Conservation (phyloP, 169 alveolate species). For the Plasmodium malariae region DNA sequence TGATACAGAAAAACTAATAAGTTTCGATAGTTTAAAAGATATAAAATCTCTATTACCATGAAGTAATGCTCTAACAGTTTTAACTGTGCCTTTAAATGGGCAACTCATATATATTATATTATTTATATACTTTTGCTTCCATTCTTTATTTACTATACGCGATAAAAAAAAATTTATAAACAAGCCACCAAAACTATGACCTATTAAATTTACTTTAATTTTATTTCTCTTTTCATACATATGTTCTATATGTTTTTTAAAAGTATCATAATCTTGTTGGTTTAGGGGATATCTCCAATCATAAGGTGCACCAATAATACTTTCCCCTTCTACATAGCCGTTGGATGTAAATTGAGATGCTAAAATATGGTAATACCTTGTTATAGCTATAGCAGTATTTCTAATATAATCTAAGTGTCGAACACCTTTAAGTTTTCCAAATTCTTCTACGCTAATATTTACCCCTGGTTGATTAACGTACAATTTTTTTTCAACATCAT, state of each 20-base stretch:
- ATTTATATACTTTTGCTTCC: conserved; percentile 49
- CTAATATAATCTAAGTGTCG: conserved; percentile 50
- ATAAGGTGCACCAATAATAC: conserved; percentile 62
- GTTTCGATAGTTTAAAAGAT: conserved; percentile 11
- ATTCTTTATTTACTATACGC: conserved; percentile 29
- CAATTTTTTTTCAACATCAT: conserved; percentile 19
- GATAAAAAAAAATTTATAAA: conserved; percentile 48
- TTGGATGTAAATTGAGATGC: conserved; percentile 20
- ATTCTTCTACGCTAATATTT: conserved; percentile 26
- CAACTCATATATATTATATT: conserved; percentile 15
- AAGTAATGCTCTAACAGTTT: conserved; percentile 59
- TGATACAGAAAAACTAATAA: conserved; percentile 47
- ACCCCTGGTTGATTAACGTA: conserved; percentile 48
- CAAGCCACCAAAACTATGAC: conserved; percentile 72
- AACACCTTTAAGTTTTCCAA: conserved; percentile 50
- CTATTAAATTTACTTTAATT: conserved; percentile 30
- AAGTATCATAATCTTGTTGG: conserved; percentile 39
- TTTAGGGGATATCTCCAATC: conserved; percentile 65
- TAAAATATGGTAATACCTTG: conserved; percentile 20
- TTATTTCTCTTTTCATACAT: conserved; percentile 30
- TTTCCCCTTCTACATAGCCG: conserved; percentile 50
- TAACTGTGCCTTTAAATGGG: conserved; percentile 56
- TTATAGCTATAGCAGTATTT: conserved; percentile 32
- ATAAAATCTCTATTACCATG: conserved; percentile 36
- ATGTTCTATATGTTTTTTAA: conserved; percentile 39